A percentile compares a stretch with the other conserved stretches of the same genome.
phyloP scores from a whole-genome alignment of 2,329 filamentous ascomycete genomes.

The Madurella mycetomatis region DNA sequence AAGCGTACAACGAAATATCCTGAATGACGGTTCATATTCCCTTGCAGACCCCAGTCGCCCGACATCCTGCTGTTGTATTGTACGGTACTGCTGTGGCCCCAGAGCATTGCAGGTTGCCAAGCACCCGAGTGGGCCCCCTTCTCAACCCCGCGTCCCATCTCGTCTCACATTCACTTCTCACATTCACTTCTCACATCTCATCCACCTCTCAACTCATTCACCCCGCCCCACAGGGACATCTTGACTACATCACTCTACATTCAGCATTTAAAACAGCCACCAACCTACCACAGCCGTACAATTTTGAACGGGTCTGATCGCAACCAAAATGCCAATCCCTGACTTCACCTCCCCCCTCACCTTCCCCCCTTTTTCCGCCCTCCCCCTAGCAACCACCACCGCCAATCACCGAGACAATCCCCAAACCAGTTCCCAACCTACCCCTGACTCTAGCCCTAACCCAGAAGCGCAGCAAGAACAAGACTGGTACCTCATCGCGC shows the following conservation, averaged over 20 bases:
- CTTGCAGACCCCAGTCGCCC: too few relatives aligned
- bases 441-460: neutral
- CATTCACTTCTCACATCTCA: too few relatives aligned
- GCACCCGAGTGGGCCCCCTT: neutral
- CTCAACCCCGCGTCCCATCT: neutral
- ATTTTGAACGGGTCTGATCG: too few relatives aligned
- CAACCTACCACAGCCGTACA: too few relatives aligned
- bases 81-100: too few relatives aligned
- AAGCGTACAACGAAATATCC: too few relatives aligned
- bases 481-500: constrained; percentile 39
- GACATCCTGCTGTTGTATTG: too few relatives aligned
- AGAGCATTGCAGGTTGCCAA: too few relatives aligned
- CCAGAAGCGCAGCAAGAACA: neutral
- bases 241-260: neutral
- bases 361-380: constrained; percentile 34
- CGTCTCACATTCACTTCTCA: too few relatives aligned
- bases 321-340: constrained; percentile 24
- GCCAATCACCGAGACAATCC: neutral
- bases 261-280: too few relatives aligned
- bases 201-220: neutral
- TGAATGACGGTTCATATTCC: too few relatives aligned
- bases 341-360: constrained; percentile 31
- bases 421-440: constrained; percentile 1
- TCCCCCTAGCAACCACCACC: constrained; percentile 25
- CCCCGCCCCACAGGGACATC: neutral